phyloP scores from a whole-genome alignment of 805 yeast genomes.

The Lipomyces mesembrius region DNA sequence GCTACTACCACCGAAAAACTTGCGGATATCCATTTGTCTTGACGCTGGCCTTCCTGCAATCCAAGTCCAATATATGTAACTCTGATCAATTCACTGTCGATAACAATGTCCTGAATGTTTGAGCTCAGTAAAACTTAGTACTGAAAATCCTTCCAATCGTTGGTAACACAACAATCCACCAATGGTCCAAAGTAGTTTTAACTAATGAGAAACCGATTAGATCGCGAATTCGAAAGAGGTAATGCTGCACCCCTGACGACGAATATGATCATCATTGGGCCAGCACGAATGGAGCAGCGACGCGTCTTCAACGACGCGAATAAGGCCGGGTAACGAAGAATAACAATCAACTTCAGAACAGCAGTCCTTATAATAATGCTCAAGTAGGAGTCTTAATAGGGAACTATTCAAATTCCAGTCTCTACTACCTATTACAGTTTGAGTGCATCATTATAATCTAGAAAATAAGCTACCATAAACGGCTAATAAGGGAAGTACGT shows the following conservation, averaged over 20 bases:
- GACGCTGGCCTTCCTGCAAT: not conserved
- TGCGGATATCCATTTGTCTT: slow-evolving; percentile 10
- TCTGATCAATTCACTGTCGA: not conserved
- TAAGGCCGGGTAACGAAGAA: no score
- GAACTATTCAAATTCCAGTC: not conserved
- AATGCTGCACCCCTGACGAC: not conserved
- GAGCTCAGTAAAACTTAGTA: not conserved
- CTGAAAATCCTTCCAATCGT: not conserved
- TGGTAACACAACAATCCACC: not conserved
- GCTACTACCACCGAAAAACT: slow-evolving; percentile 6
- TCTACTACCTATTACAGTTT: no score
- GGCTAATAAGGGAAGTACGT: no score
- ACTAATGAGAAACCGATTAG: not conserved
- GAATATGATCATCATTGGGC: not conserved
- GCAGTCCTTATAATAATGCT: no score
- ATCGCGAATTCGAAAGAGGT: no score
- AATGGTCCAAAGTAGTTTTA: not conserved
- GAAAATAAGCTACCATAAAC: no score
- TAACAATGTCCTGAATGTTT: not conserved
- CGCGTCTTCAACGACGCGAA: no score
- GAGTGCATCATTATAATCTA: no score
- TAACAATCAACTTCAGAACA: no score
- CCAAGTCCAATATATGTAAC: not conserved
- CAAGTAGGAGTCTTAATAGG: no score
- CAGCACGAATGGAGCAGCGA: no score